Base-by-base conservation (phyloP, 805 yeast genomes). In the Cyberlindnera mycetangii region DNA sequence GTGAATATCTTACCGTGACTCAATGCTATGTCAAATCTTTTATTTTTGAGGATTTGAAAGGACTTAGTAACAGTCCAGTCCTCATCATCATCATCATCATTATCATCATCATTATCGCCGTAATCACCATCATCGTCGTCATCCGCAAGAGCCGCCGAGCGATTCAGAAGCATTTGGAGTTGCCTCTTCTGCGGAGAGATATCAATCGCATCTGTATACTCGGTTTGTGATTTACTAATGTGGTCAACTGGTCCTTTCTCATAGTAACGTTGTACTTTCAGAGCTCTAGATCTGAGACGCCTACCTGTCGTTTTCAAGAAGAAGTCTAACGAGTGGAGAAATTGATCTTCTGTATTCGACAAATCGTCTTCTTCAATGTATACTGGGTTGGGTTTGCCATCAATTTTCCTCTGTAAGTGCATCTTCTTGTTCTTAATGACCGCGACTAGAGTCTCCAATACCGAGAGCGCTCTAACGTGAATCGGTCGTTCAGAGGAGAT, bases 381-480 rank as follows among this genome's bases (percentile, higher is more conserved):
- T 3, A 35, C 35, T 7, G 34, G 35, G 39, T 42, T 42, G 9
- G 20, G 39, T 2, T 7, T 3, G 3, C 32, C 36, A n/a, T 32
- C n/a, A 15, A 33, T 25, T 20, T 37, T 36, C 21, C 32, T 30
- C 16, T 11, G 11, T 1, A 15, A 25, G 18, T 47, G 42, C 17
- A 32, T 31, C 10, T 47, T 25, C 15, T 34, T 36, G 39, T 41
- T 39, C 37, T 42, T 51, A 2, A 51, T 48, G 4, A 48, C 37
- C 0, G 25, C 44, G 1, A 58, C 44, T 22, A 64, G 55, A 9
- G 49, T 32, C 4, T 40, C 44, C 15, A 72, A 35, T 0, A 71
- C 16, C 27, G 61, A 64, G 5, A 64, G 32, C 0, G 72, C 65
- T 30, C 76, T 61, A 12, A 58, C 49, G 33, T 61, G 50, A 9